phyloP scores from a whole-genome alignment of 108 stramenopile species.

The Mayamaea pseudoterrestris region DNA sequence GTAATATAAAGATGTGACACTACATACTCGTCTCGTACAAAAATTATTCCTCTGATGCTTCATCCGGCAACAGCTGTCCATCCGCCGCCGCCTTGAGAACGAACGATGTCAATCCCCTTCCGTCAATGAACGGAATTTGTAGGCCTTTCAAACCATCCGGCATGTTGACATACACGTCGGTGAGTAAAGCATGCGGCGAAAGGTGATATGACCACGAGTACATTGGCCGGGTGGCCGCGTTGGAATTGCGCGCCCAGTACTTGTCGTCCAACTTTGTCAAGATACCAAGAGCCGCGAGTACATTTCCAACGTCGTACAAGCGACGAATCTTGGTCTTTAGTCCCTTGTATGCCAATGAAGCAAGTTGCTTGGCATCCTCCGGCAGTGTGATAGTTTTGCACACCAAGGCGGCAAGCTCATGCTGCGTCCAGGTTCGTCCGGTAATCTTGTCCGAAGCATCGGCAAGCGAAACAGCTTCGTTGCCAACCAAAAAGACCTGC shows the following conservation, averaged over 20 bases:
- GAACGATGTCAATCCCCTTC: too few relatives aligned
- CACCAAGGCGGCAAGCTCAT: constrained; percentile 5
- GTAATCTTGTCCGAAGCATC: constrained; percentile 71
- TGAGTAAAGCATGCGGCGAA: background rate
- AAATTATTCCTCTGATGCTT: too few relatives aligned
- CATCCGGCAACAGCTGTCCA: too few relatives aligned
- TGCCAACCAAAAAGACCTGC: constrained; percentile 75
- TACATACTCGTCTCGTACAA: too few relatives aligned
- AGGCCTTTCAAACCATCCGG: background rate
- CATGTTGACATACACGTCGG: background rate
- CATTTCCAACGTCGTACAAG: constrained; percentile 96
- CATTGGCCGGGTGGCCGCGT: background rate
- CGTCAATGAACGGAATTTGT: background rate
- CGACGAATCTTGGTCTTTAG: constrained; percentile 91
- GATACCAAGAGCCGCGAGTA: constrained; percentile 64
- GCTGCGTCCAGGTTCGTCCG: constrained; percentile 26
- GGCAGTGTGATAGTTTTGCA: background rate
- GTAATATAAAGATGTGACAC: too few relatives aligned
- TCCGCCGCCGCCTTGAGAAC: too few relatives aligned
- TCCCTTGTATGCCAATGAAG: constrained; percentile 24
- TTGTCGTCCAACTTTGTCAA: constrained; percentile 52
- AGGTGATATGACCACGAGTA: constrained; percentile 8
- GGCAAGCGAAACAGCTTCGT: constrained; percentile 32
- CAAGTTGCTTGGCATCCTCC: constrained; percentile 1
- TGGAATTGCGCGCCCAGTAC: background rate